These are phyloP conservation scores for Salix exigua DNA, from an alignment of 345 rosid species.

Conservation along the genomic window DNA sequence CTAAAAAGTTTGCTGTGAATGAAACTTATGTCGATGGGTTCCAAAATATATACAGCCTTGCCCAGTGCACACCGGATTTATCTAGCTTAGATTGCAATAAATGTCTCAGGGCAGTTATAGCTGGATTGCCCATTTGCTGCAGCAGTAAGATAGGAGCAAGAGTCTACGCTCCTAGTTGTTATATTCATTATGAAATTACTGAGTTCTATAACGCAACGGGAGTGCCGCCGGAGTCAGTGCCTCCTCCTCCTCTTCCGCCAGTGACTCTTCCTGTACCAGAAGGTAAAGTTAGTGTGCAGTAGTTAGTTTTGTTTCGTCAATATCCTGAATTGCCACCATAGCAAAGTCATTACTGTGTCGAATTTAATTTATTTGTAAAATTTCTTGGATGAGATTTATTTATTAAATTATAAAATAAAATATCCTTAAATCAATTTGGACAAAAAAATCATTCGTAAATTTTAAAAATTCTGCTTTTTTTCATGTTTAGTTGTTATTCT, in stretches of 20 bases:
- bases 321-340: too few species aligned
- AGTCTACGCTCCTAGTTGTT: conserved; percentile 39
- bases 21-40: not conserved
- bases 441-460: too few species aligned
- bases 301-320: too few species aligned
- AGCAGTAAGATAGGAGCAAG: conserved; percentile 28
- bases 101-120: conserved; percentile 30
- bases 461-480: too few species aligned
- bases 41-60: conserved; percentile 33
- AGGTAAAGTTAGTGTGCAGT: too few species aligned
- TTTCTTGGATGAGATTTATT: too few species aligned
- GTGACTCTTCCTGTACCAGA: too few species aligned
- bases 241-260: not conserved
- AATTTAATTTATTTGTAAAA: too few species aligned
- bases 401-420: too few species aligned
- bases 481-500: too few species aligned
- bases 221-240: not conserved
- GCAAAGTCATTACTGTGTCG: too few species aligned
- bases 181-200: conserved; percentile 35
- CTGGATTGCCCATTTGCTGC: conserved; percentile 25
- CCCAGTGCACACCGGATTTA: conserved; percentile 54
- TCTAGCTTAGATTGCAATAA: conserved; percentile 18
- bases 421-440: too few species aligned
- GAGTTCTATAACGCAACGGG: conserved; percentile 19
- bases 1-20: conserved; percentile 31